Conservation (phyloP, 2,329 filamentous ascomycete species). For the Trichoderma harzianum region DNA sequence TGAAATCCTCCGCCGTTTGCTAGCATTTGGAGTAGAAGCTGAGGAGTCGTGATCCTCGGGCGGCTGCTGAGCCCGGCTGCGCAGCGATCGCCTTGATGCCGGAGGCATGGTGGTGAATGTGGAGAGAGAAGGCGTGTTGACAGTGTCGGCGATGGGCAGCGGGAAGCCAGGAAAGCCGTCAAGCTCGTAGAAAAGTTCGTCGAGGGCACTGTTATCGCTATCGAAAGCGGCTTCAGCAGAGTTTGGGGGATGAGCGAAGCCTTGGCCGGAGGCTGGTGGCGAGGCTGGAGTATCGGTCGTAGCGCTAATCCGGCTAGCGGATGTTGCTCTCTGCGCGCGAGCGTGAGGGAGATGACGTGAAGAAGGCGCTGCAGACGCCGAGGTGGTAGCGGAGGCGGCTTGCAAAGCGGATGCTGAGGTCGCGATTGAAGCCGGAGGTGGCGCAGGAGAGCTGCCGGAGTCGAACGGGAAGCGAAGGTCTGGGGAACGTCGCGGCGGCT, state of each 20-base stretch:
- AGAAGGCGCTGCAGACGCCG: not conserved
- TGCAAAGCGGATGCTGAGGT: not conserved
- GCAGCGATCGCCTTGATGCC: not conserved
- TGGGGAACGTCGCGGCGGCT: not conserved
- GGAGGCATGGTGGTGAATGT: slow-evolving; percentile 28
- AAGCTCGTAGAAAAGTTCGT: slow-evolving; percentile 29
- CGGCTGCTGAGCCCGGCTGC: not conserved
- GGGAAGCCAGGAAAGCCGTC: slow-evolving; percentile 14
- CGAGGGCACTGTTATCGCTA: slow-evolving; percentile 18
- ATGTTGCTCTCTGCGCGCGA: not conserved
- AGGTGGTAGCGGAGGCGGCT: not conserved
- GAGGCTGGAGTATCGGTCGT: not conserved
- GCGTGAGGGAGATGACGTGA: not conserved
- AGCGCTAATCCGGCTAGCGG: not conserved
- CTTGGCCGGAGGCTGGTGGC: not conserved
- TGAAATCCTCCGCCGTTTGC: slow-evolving; percentile 29
- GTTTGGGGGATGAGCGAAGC: not conserved
- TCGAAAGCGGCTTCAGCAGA: not conserved
- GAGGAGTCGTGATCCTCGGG: not conserved
- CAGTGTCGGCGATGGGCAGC: slow-evolving; percentile 24
- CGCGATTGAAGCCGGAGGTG: not conserved
- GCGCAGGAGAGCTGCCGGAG: not conserved
- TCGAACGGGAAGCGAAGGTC: not conserved
- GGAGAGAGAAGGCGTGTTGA: slow-evolving; percentile 28
- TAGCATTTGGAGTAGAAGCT: slow-evolving; percentile 3